phyloP scores from a whole-genome alignment of 1,284 basidiomycete species.

The Gomphus bonarii region DNA sequence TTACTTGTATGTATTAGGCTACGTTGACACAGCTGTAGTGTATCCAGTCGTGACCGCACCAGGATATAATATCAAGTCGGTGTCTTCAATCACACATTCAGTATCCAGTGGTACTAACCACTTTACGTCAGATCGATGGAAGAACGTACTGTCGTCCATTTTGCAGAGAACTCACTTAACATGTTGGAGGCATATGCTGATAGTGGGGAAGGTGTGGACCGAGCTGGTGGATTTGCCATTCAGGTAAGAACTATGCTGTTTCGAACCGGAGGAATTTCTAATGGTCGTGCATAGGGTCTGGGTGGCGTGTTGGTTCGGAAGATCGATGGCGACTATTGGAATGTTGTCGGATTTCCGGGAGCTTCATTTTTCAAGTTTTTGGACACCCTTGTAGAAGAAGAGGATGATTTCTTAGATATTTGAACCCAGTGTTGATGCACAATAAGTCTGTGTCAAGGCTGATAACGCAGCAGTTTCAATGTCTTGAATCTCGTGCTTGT shows the following conservation, averaged over 20 bases:
- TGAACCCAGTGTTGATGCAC: conserved; percentile 16
- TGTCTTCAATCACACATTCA: conserved; percentile 5
- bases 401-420: conserved; percentile 54
- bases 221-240: conserved; percentile 92
- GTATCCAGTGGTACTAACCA: not conserved
- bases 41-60: conserved; percentile 80
- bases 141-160: conserved; percentile 73
- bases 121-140: conserved; percentile 57
- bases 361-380: conserved; percentile 68
- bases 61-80: conserved; percentile 76
- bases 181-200: conserved; percentile 81
- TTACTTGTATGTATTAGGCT: not conserved
- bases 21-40: conserved; percentile 30
- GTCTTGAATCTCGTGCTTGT: not conserved
- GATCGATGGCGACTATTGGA: conserved; percentile 88
- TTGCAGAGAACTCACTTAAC: conserved; percentile 57
- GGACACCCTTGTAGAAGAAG: conserved; percentile 58
- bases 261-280: not conserved
- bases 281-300: conserved; percentile 42
- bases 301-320: conserved; percentile 75
- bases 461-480: not conserved
- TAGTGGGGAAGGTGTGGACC: conserved; percentile 80
- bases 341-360: conserved; percentile 86
- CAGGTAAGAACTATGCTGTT: conserved; percentile 44
- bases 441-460: not conserved